phyloP scores from a whole-genome alignment of 2,329 filamentous ascomycete genomes.

The Madurella mycetomatis region DNA sequence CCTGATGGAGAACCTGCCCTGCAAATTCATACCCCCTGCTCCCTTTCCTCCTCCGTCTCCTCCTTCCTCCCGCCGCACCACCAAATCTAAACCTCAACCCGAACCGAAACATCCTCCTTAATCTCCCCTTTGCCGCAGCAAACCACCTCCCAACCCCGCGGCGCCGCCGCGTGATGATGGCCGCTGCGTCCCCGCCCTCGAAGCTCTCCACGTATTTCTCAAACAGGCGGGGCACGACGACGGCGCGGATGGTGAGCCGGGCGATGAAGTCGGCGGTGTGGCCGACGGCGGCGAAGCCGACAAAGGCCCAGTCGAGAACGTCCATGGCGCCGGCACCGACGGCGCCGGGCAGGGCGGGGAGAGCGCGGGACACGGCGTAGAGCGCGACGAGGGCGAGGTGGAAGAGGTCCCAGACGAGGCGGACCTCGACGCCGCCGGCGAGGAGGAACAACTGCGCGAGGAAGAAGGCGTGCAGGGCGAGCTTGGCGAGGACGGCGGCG shows the following conservation, averaged over 20 bases:
- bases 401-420: conserved; percentile 19
- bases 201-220: conserved; percentile 17
- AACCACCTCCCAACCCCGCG: background rate
- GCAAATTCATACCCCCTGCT: background rate
- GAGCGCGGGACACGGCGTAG: conserved; percentile 11
- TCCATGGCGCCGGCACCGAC: background rate
- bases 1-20: background rate
- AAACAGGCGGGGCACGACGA: conserved; percentile 17
- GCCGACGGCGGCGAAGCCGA: conserved; percentile 18
- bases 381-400: conserved; percentile 17
- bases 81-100: background rate
- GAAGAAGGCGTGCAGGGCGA: conserved; percentile 18
- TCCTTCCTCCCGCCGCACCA: background rate
- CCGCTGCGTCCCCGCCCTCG: conserved; percentile 3
- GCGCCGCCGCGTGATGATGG: background rate
- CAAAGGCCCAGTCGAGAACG: conserved; percentile 19
- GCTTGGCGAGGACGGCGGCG: conserved; percentile 15
- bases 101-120: background rate
- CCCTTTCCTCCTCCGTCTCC: background rate
- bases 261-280: conserved; percentile 14
- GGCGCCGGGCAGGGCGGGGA: background rate
- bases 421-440: conserved; percentile 14
- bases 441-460: conserved; percentile 21
- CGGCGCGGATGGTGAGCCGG: conserved; percentile 7
- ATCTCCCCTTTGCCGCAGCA: too few relatives aligned